A percentile compares a stretch with the other conserved stretches of the same genome.
These are phyloP conservation scores for Hepatocystis sp. DNA, from an alignment of 169 alveolate genomes.

Conservation along the genomic window DNA sequence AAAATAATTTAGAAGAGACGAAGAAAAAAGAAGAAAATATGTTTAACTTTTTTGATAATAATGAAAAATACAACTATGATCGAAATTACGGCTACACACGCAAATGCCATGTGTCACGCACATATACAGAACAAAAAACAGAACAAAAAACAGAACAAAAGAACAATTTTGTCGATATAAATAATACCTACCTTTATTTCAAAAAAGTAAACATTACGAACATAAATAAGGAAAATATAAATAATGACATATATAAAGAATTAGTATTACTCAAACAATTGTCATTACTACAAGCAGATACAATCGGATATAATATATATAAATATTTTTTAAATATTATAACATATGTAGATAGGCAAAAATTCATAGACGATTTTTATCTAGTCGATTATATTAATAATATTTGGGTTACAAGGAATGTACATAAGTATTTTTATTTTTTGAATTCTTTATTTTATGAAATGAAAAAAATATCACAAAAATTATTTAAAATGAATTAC, in stretches of 20 bases:
- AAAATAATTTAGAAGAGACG: not conserved
- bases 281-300: constrained; percentile 43
- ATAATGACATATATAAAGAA: constrained; percentile 66
- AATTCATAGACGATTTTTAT: constrained; percentile 60
- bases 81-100: too few relatives aligned
- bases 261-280: constrained; percentile 36
- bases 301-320: constrained; percentile 58
- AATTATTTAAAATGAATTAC: constrained; percentile 44
- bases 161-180: constrained; percentile 35
- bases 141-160: not conserved
- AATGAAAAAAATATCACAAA: constrained; percentile 70
- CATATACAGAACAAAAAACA: not conserved
- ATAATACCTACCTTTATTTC: constrained; percentile 66
- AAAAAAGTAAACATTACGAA: constrained; percentile 71
- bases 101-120: too few relatives aligned
- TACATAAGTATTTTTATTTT: constrained; percentile 75
- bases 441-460: constrained; percentile 69
- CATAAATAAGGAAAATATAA: constrained; percentile 69
- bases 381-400: constrained; percentile 67
- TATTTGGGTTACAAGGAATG: constrained; percentile 58
- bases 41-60: not conserved
- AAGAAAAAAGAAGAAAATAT: not conserved
- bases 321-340: constrained; percentile 65
- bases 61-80: not conserved
- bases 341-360: constrained; percentile 64